Base-by-base conservation (phyloP, 2,329 filamentous ascomycete species). In the Fusarium gaditjirri region DNA sequence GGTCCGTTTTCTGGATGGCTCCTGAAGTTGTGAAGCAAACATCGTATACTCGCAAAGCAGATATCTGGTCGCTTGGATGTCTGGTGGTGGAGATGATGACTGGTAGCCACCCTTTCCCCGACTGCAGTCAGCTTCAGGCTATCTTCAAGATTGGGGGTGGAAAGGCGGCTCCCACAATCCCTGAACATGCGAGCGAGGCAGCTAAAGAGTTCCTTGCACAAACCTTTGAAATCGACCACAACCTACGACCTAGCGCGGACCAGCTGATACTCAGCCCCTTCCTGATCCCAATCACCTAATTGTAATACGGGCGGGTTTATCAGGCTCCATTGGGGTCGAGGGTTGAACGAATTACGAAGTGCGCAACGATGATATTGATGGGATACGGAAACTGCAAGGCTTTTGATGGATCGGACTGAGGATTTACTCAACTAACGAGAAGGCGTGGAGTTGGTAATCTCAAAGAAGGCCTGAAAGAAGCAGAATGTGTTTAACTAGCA, bases 61-160 rank as follows among this genome's bases (percentile, higher is more conserved):
- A 99, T 78, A 99, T 99, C 76, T 99, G 96, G 96, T 97, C 94
- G 49, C 89, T 99, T 29, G 96, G 96, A 38, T 99, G 96, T 81
- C 86, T 99, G 56, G 94, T 99, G 19, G 95, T 99, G 29, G 96
- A 99, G 85, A 99, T 99, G 96, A 97, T 98, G 87, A 98, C 96
- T 17, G 96, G 96, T 61, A 93, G 91, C 47, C 96, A 98, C 80
- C 96, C 96, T 2, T 98, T 98, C 87, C 96, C 96, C 0, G 95
- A 97, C 83, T 97, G 94, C 85, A 97, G 94, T 67, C 97, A 99
- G 82, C 86, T 99, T 71, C 96, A 99, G 81, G 96, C 96, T 67
- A 98, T 99, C 78, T 99, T 99, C 87, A 97, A 97, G 85, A 98
- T 99, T 80, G 95, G 95, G 42, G 94, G 93, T 72, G 91, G 92